Percentiles rank a stretch among this genome's conserved stretches.
phyloP scores from a whole-genome alignment of 306 rosid genomes.

The Castanopsis chinensis region DNA sequence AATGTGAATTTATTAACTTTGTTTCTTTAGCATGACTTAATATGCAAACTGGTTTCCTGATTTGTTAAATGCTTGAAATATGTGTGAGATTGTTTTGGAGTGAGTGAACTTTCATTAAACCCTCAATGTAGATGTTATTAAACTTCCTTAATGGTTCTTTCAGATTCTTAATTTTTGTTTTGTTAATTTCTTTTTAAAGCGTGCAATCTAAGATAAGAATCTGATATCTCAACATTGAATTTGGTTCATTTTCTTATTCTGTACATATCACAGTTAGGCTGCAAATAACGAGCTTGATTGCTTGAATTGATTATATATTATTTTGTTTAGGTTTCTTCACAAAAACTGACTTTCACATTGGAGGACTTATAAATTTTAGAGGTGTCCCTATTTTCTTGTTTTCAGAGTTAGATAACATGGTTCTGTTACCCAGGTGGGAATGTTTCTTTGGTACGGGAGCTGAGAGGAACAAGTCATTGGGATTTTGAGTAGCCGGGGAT shows the following conservation, averaged over 20 bases:
- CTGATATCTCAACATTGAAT: conserved; percentile 12
- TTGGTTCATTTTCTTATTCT: conserved; percentile 9
- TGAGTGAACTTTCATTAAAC: conserved; percentile 24
- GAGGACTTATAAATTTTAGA: conserved; percentile 2
- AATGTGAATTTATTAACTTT: conserved; percentile 34
- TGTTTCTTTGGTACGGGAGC: conserved; percentile 36
- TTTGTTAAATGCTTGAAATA: conserved; percentile 14
- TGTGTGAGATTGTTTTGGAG: conserved; percentile 22
- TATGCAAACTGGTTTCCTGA: conserved; percentile 21
- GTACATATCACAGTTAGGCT: conserved; percentile 6
- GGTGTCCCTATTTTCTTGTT: conserved; percentile 8
- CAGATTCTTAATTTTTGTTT: not conserved
- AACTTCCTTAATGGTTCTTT: conserved; percentile 11
- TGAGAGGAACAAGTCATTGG: conserved; percentile 29
- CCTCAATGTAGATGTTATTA: conserved; percentile 19
- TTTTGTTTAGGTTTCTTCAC: not conserved
- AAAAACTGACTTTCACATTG: conserved; percentile 17
- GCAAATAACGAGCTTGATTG: conserved; percentile 8
- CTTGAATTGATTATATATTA: not conserved
- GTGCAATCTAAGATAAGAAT: conserved; percentile 22
- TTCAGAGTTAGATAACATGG: conserved; percentile 26
- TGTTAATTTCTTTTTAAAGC: conserved; percentile 8
- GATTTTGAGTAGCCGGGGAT: conserved; percentile 27
- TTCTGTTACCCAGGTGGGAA: conserved; percentile 45
- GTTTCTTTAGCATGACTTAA: conserved; percentile 5